Percentiles rank a stretch among this genome's conserved stretches.
These are phyloP conservation scores for Talaromyces borbonicus DNA, from an alignment of 495 filamentous ascomycete species.

Conservation along the genomic window DNA sequence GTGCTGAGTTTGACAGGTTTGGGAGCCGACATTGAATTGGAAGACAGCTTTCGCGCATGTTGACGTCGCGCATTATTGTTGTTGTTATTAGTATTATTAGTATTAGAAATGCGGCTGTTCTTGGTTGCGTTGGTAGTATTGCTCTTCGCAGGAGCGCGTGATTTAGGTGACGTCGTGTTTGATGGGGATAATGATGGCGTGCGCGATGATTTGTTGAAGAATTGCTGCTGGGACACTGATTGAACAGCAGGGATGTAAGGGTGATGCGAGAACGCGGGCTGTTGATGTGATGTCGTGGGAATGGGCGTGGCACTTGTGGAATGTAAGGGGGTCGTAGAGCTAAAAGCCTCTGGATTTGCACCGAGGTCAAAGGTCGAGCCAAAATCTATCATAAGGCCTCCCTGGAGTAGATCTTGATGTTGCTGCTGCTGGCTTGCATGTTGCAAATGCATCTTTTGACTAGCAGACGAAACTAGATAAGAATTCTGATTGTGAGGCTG, in stretches of 20 bases:
- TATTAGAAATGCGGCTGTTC: too few relatives aligned
- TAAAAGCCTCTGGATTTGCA: constrained; percentile 18
- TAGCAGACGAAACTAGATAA: constrained; percentile 17
- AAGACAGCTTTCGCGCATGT: constrained; percentile 29
- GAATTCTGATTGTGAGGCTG: constrained; percentile 24
- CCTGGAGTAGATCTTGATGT: constrained; percentile 32
- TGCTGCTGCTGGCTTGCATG: constrained; percentile 7
- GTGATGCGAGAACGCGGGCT: constrained; percentile 19
- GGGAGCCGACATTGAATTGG: constrained; percentile 24
- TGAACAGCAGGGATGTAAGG: constrained; percentile 6
- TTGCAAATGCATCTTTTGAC: background rate
- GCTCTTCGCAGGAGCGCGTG: constrained; percentile 14
- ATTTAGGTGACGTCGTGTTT: constrained; percentile 20
- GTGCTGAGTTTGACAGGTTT: constrained; percentile 20
- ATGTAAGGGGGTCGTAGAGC: constrained; percentile 19
- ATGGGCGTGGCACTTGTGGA: constrained; percentile 13
- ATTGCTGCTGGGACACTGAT: constrained; percentile 9
- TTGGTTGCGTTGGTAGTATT: too few relatives aligned
- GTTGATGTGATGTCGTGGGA: constrained; percentile 18
- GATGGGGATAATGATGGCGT: constrained; percentile 35
- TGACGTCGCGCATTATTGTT: constrained; percentile 19
- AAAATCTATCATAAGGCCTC: constrained; percentile 39
- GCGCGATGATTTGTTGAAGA: constrained; percentile 15
- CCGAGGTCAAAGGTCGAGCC: constrained; percentile 31
- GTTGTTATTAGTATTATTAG: too few relatives aligned